Base-by-base conservation (phyloP, 2,329 filamentous ascomycete genomes). In the Rugonectria rugulosa region DNA sequence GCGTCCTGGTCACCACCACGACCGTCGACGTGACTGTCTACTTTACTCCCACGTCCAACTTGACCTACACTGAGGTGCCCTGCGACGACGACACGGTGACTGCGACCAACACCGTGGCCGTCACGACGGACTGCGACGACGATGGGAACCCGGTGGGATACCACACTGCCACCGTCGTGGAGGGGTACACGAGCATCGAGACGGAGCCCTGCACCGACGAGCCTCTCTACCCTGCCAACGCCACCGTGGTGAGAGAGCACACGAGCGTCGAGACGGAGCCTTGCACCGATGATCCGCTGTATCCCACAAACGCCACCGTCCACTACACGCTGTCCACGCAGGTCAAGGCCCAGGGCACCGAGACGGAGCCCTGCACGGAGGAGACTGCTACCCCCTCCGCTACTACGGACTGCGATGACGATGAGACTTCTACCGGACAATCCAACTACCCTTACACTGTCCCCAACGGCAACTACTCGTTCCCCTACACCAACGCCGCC, bases 11-110 rank as follows among this genome's bases (percentile, higher is more conserved):
- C 44, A 69, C 68, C 11, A 73, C 69, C 3, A 67, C 61, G 24
- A 75, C 70, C 4, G 47, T 74, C 7, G 73, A 75, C 21, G 61
- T 73, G 14, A 74, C 72, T 10, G 47, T 73, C 1, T 73, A 73
- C 11, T 65, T 74, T 32, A 73, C 72, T 12, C 66, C 68, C 24
- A 64, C 67, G 2, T 58, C 69, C 26, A 59, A 65, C 17, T 48
- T 54, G n/a, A 48, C 64, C 8, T 51, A 61, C 52, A 63, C 47
- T 32, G 24, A 53, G 11, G 31, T 55, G 38, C 52, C 52, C 15
- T 60, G 48, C 26, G 27, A 48, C 6, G 60, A 63, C 4, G 60
- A 53, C 34, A 49, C 51, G 17, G 19, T 61, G 29, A 61, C 51
- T 20, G 21, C 44, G 23, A 53, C 59, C 11, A 19, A 46, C 29